Evolutionary conservation across 768 basidiomycete genomes (phyloP).

Genomic region (Tylopilus sp.): DNA sequence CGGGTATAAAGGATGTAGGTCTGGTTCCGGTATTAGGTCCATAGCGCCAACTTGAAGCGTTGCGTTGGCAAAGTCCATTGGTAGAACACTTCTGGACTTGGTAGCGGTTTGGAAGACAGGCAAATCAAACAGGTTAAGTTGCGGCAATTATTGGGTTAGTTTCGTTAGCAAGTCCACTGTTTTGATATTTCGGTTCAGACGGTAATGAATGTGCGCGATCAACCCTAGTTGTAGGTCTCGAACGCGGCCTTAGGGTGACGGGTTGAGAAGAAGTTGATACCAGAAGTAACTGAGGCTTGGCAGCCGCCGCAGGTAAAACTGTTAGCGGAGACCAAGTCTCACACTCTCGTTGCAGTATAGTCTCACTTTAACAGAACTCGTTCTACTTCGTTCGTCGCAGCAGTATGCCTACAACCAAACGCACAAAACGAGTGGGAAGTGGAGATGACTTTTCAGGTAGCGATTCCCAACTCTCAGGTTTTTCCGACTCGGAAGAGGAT

Average conservation of each 20-base stretch:
- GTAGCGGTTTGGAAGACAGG: constrained; percentile 3
- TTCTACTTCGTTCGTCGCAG: constrained; percentile 1
- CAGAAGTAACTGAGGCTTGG: background rate
- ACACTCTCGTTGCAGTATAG: background rate
- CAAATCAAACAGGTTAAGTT: constrained; percentile 7
- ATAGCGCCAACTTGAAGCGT: constrained; percentile 35
- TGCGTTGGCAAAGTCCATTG: constrained; percentile 29
- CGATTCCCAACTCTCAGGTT: constrained; percentile 6
- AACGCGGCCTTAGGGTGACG: background rate
- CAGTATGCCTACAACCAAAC: constrained; percentile 53
- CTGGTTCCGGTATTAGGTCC: constrained; percentile 71
- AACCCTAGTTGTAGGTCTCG: constrained; percentile 1
- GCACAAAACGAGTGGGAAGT: constrained; percentile 40
- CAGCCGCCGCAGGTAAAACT: background rate
- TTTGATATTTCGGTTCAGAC: constrained; percentile 19
- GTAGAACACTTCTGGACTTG: background rate
- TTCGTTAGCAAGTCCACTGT: constrained; percentile 2
- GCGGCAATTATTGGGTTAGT: constrained; percentile 3
- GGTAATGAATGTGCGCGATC: constrained; percentile 8
- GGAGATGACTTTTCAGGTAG: constrained; percentile 10
- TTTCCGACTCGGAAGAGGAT: constrained; percentile 13
- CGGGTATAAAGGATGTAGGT: constrained; percentile 77
- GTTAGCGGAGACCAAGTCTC: background rate
- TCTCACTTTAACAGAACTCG: too few species aligned
- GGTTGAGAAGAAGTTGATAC: constrained; percentile 7